Evolutionary conservation across 495 filamentous ascomycete species (phyloP), one percentile per base, ranked within the genome.

Genomic region (Penicillium pulvis): DNA sequence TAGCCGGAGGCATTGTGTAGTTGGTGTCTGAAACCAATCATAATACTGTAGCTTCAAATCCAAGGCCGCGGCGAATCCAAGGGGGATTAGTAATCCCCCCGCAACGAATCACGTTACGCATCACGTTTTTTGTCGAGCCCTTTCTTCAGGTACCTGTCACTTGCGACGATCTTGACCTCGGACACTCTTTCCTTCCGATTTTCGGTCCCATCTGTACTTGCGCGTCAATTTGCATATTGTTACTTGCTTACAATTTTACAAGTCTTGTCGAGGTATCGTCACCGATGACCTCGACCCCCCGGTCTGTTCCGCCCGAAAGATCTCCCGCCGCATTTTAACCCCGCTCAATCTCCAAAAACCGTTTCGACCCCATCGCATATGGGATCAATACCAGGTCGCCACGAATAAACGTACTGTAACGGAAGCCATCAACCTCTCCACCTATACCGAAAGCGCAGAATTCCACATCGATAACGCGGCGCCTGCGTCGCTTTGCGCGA

Each of bases 1-100:
- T 67, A 43, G 39, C 47, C 58, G 68, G 56, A 51, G 76, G 64
- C 76, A 79, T 79, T 62, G 65, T 61, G 61, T 56, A 36, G 43
- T 9, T 17, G 7, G 35, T 30, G 14, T 24, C 8, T 1, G 23
- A 44, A 28, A 31, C 20, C n/a, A 16, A 24, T 39, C 31, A 36
- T 16, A 47, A 47, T 47, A 26, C 4, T 17, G 46, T 16, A 49
- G 26, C 45, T 44, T 47, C 42, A 45, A 45, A 45, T 23, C 17
- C n/a, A 20, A 20, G 17, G 39, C 39, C 45, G 45, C 45, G 45
- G 46, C 24, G 28, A 31, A 8, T 31, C 46, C 23, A 42, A 50
- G 19, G 57, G n/a, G 57, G n/a, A 31, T 59, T 54, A 59, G 44
- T 55, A 59, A 55, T 8, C 51, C 17, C 55, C 28, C 47, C 36